Evolutionary conservation across 2,329 filamentous ascomycete species (phyloP).

Genomic region (Thermoascus crustaceus): DNA sequence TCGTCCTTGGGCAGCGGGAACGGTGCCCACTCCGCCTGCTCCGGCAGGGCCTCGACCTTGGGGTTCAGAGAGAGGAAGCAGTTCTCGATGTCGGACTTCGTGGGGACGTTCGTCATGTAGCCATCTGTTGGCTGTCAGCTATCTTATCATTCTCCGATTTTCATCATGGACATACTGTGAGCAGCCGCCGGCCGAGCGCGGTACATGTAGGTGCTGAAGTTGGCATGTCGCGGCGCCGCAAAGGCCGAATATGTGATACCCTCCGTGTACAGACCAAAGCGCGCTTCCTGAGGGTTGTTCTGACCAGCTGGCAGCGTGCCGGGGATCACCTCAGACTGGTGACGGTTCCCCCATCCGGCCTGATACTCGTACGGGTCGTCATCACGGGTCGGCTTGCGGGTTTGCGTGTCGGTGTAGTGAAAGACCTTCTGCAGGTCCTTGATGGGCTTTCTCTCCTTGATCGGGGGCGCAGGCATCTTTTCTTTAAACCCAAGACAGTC

Average conservation of each 20-base stretch:
- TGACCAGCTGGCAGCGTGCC: slow-evolving; percentile 23
- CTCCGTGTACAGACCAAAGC: slow-evolving; percentile 25
- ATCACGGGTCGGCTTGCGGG: slow-evolving; percentile 20
- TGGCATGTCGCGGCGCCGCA: slow-evolving; percentile 17
- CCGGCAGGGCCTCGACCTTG: slow-evolving; percentile 45
- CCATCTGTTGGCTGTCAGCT: slow-evolving; percentile 18
- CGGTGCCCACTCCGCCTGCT: slow-evolving; percentile 48
- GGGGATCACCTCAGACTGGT: slow-evolving; percentile 25
- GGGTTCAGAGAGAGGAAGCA: slow-evolving; percentile 33
- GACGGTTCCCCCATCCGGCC: slow-evolving; percentile 22
- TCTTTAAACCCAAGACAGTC: not conserved
- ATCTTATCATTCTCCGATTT: no score
- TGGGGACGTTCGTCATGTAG: slow-evolving; percentile 36
- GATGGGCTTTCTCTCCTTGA: slow-evolving; percentile 14
- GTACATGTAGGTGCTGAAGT: slow-evolving; percentile 23
- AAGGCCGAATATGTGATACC: slow-evolving; percentile 22
- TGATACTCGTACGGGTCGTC: slow-evolving; percentile 24
- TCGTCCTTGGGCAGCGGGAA: slow-evolving; percentile 40
- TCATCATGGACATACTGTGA: slow-evolving; percentile 19
- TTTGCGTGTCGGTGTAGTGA: slow-evolving; percentile 22
- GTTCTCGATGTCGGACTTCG: slow-evolving; percentile 20
- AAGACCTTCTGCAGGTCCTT: slow-evolving; percentile 23
- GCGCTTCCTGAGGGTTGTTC: slow-evolving; percentile 25
- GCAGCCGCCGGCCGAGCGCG: slow-evolving; percentile 19
- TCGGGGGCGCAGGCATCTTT: slow-evolving; percentile 18